Conservation (phyloP, 2,329 filamentous ascomycete genomes). For the Ceratocystis lukuohia region DNA sequence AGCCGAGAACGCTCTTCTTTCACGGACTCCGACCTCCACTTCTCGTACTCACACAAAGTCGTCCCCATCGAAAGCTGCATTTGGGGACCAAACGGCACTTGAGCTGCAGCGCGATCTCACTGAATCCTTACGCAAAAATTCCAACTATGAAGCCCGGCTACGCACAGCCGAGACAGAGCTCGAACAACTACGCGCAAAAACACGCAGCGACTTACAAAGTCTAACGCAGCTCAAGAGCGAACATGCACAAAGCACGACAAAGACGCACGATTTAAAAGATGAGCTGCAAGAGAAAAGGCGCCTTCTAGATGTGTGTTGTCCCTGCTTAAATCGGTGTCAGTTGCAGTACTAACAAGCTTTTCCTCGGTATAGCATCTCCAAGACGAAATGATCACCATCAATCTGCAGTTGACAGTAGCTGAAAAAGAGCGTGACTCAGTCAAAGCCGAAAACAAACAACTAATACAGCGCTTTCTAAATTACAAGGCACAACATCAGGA, state of each 20-base stretch:
- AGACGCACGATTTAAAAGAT: constrained; percentile 68
- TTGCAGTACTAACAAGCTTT: neutral
- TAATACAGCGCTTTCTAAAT: constrained; percentile 85
- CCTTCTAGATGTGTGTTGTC: constrained; percentile 50
- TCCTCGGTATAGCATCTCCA: constrained; percentile 52
- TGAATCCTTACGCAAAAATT: constrained; percentile 61
- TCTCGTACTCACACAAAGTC: constrained; percentile 13
- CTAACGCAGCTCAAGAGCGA: constrained; percentile 52
- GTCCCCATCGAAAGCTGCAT: neutral
- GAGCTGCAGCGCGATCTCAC: constrained; percentile 57
- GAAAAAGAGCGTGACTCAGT: constrained; percentile 63
- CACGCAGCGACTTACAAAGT: constrained; percentile 44
- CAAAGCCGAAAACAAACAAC: constrained; percentile 70
- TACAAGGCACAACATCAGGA: constrained; percentile 76
- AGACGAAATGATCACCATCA: constrained; percentile 80
- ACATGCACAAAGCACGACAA: constrained; percentile 46
- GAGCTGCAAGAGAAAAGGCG: constrained; percentile 75
- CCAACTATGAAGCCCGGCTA: constrained; percentile 52
- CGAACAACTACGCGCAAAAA: constrained; percentile 45
- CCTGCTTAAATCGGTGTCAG: neutral
- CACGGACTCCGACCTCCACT: constrained; percentile 20
- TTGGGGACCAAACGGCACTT: constrained; percentile 23
- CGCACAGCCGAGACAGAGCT: constrained; percentile 51
- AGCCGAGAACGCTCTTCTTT: constrained; percentile 38
- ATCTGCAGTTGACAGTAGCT: constrained; percentile 74